Base-by-base conservation (phyloP, 495 filamentous ascomycete genomes). In the Penicillium taxi region DNA sequence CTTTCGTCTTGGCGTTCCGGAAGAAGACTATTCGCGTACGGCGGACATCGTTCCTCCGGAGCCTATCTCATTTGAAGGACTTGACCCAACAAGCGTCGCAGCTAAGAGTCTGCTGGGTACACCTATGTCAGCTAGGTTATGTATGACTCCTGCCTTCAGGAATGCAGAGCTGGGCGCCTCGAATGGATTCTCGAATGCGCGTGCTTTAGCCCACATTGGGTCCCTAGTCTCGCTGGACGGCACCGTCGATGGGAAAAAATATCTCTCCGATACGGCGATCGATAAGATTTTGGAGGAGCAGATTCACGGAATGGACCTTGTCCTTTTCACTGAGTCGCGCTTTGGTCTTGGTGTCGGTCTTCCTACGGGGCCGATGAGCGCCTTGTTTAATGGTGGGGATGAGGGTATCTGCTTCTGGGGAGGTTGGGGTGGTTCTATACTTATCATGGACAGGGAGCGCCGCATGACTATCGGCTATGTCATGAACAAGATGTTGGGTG, bases 401-500 rank as follows among this genome's bases (percentile, higher is more conserved):
- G n/a, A n/a, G n/a, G 39, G 47, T 4, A 39, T 70, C 3, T 59
- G 57, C 37, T 69, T 50, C 22, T 70, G 66, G 65, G 47, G 53
- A 7, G 67, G 67, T 3, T 69, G 56, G 50, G 67, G 67, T 0
- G 67, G 67, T 0, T 68, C 63, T 0, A 48, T 66, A 2, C 25
- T 55, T 3, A 35, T 70, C 14, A 67, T 72, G 62, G 67, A 72
- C 48, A 16, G 57, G 5, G 61, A 63, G 22, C 47, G 53, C 1
- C 41, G 47, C 34, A 45, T 68, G 37, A 72, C 67, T 2, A 56
- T 70, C 28, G 47, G 37, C 3, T 72, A 68, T 52, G 47, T 48
- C 4, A 70, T 70, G 66, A 72, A 70, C 35, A 53, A 54, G 41
- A 67, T 68, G 62, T 44, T 34, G 8, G 3, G 9, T 1, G 6